Conservation (phyloP, 176 grass and related monocot species). For the Miscanthus lutarioriparius region DNA sequence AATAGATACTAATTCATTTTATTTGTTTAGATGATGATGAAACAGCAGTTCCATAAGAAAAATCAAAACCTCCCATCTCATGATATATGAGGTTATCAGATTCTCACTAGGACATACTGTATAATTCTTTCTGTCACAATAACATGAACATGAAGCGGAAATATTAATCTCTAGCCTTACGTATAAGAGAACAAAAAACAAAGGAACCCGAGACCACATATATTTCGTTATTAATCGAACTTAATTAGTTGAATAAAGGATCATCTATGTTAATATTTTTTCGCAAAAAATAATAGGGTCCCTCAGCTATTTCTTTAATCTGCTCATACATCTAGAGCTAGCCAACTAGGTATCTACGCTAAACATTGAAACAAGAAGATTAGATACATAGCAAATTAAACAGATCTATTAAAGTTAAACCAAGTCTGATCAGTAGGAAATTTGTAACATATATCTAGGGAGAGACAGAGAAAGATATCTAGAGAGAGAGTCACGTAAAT, state of each 20-base stretch:
- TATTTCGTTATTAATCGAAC: not conserved
- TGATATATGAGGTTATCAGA: not conserved
- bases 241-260: not conserved
- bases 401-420: not conserved
- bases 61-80: not conserved
- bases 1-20: not conserved
- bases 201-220: not conserved
- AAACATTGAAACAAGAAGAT: not conserved
- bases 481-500: not conserved
- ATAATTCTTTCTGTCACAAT: not conserved
- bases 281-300: not conserved
- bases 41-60: not conserved
- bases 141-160: not conserved
- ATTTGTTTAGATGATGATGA: not conserved
- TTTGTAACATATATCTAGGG: not conserved
- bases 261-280: not conserved
- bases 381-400: not conserved
- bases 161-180: not conserved
- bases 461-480: too few species aligned
- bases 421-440: constrained; percentile 5
- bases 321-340: not conserved
- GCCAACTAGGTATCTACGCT: not conserved
- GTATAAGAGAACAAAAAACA: not conserved
- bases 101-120: not conserved
- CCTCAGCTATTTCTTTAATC: not conserved